Percentiles rank a stretch among this genome's conserved stretches.
Conservation (phyloP, 208 protist genomes). For the Acanthamoeba castellanii region DNA sequence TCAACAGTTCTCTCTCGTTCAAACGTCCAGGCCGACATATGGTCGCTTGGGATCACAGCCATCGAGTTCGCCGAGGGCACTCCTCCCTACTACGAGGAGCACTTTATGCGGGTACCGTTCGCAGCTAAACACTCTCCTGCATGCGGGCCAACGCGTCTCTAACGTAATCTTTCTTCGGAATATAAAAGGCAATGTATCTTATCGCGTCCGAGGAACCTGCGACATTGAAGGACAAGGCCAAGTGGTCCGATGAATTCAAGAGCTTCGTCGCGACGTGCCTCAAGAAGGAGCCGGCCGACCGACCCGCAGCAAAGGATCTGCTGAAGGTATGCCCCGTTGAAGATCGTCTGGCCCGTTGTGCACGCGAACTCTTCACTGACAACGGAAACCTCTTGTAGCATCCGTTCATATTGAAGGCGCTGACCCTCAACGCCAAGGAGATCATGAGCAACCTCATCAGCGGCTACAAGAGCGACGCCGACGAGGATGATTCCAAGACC, state of each 20-base stretch:
- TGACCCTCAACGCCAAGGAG: conserved; percentile 2
- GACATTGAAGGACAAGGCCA: conserved; percentile 13
- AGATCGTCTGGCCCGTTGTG: no score
- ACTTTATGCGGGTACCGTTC: conserved; percentile 21
- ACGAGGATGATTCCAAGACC: conserved; percentile 1
- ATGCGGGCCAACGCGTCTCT: not conserved
- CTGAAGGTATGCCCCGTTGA: not conserved
- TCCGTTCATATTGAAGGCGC: not conserved
- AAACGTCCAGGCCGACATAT: not conserved
- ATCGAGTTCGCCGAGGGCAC: conserved; percentile 27
- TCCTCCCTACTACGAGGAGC: conserved; percentile 38
- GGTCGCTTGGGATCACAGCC: conserved; percentile 36
- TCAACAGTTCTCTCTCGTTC: not conserved
- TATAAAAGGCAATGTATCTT: conserved; percentile 4
- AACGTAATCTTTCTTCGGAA: not conserved
- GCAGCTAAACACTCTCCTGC: not conserved
- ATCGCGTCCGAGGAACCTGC: not conserved
- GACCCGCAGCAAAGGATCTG: not conserved
- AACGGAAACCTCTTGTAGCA: not conserved
- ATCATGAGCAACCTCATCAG: not conserved
- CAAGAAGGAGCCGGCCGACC: not conserved
- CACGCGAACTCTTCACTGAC: no score
- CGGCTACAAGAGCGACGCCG: not conserved
- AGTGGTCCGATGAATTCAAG: conserved; percentile 34
- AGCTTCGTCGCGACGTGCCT: conserved; percentile 35